Conservation (phyloP, 139 green algal genomes). For the Chlamydomonas asymmetrica region DNA sequence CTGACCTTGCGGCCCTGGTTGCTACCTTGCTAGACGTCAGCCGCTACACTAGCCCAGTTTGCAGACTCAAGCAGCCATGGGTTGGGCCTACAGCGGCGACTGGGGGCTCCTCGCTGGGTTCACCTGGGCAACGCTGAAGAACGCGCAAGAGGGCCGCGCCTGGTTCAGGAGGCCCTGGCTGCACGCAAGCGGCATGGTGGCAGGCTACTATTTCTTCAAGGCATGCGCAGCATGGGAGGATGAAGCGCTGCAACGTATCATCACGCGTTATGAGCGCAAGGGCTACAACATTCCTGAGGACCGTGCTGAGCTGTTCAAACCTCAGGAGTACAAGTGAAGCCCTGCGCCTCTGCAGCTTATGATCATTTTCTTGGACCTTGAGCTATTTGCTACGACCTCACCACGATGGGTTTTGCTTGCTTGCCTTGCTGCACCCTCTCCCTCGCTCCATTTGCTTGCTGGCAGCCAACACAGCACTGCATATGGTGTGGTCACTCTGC, state of each 20-base stretch:
- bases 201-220: slow-evolving; percentile 37
- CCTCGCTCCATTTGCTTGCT: too few species aligned
- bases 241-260: slow-evolving; percentile 30
- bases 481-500: too few species aligned
- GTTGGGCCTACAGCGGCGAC: slow-evolving; percentile 28
- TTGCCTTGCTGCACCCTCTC: too few species aligned
- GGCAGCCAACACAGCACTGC: too few species aligned
- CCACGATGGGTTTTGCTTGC: too few species aligned
- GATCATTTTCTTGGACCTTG: too few species aligned
- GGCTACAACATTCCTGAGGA: slow-evolving; percentile 45
- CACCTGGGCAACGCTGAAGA: slow-evolving; percentile 27
- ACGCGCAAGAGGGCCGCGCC: slow-evolving; percentile 19
- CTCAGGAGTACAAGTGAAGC: slow-evolving; percentile 23
- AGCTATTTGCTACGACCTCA: too few species aligned
- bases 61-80: slow-evolving; percentile 24
- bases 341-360: too few species aligned
- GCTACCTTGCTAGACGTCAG: too few species aligned
- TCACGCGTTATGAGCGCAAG: slow-evolving; percentile 45
- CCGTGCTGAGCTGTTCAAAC: slow-evolving; percentile 39
- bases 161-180: slow-evolving; percentile 40
- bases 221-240: slow-evolving; percentile 32
- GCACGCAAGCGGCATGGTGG: slow-evolving; percentile 35
- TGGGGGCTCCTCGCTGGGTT: slow-evolving; percentile 36
- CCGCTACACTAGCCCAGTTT: too few species aligned
- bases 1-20: too few species aligned